phyloP scores from a whole-genome alignment of 805 yeast genomes.

The Lipomyces starkeyi region DNA sequence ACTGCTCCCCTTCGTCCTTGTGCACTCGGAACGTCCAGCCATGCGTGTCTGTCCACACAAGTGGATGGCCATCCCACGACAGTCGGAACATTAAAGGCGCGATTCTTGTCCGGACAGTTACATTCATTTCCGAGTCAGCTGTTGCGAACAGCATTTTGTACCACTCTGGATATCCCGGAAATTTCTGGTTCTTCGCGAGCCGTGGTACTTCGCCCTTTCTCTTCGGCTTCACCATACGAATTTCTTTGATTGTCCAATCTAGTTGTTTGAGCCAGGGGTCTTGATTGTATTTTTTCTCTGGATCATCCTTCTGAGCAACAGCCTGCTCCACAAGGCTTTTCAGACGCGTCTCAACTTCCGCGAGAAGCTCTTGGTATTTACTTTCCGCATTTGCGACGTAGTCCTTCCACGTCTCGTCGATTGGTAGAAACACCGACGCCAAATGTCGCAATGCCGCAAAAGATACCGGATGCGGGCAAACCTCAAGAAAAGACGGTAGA shows the following conservation, averaged over 20 bases:
- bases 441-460: slow-evolving; percentile 83
- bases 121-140: slow-evolving; percentile 53
- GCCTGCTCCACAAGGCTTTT: slow-evolving; percentile 65
- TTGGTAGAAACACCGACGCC: slow-evolving; percentile 78
- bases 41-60: slow-evolving; percentile 73
- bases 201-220: slow-evolving; percentile 53
- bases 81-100: slow-evolving; percentile 78
- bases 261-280: slow-evolving; percentile 94
- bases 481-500: slow-evolving; percentile 67
- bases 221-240: slow-evolving; percentile 67
- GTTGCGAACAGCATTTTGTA: slow-evolving; percentile 63
- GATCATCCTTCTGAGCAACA: slow-evolving; percentile 51
- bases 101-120: slow-evolving; percentile 74
- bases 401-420: slow-evolving; percentile 71
- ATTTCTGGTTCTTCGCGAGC: slow-evolving; percentile 65
- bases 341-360: slow-evolving; percentile 63
- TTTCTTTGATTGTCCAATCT: slow-evolving; percentile 75
- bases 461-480: slow-evolving; percentile 93
- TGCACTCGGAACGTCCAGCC: slow-evolving; percentile 91
- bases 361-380: slow-evolving; percentile 63
- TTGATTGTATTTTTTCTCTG: slow-evolving; percentile 46
- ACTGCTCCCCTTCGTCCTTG: slow-evolving; percentile 42
- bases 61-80: slow-evolving; percentile 84
- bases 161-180: slow-evolving; percentile 96
- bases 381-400: slow-evolving; percentile 74